phyloP scores from a whole-genome alignment of 2,329 filamentous ascomycete species.

The Zasmidium cellare region DNA sequence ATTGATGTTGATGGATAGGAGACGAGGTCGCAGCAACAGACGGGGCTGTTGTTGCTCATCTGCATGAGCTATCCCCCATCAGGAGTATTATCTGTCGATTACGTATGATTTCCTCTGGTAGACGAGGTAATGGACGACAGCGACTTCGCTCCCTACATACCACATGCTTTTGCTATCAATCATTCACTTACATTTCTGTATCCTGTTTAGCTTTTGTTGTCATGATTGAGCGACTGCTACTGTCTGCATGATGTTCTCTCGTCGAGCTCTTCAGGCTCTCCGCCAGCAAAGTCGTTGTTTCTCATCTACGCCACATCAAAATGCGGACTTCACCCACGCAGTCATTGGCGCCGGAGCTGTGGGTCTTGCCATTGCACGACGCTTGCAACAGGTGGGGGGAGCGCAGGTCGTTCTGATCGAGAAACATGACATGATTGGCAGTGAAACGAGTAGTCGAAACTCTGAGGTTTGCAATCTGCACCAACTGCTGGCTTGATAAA shows the following conservation, averaged over 20 bases:
- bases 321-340: slow-evolving; percentile 64
- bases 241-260: not conserved
- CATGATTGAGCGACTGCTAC: not conserved
- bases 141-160: not conserved
- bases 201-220: not conserved
- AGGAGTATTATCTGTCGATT: too few relatives aligned
- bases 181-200: not conserved
- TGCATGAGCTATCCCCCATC: too few relatives aligned
- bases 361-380: slow-evolving; percentile 75
- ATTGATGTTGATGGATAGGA: too few relatives aligned
- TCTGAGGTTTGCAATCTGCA: slow-evolving; percentile 61
- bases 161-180: not conserved
- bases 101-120: too few relatives aligned
- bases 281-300: slow-evolving; percentile 35
- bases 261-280: not conserved
- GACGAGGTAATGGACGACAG: too few relatives aligned
- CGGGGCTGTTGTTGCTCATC: too few relatives aligned
- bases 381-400: slow-evolving; percentile 62
- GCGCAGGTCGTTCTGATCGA: slow-evolving; percentile 77
- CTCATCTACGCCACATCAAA: slow-evolving; percentile 40
- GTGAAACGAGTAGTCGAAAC: slow-evolving; percentile 86
- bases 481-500: too few relatives aligned
- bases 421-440: slow-evolving; percentile 72
- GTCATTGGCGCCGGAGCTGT: slow-evolving; percentile 73
- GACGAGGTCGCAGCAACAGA: too few relatives aligned